Percentiles rank a stretch among this genome's conserved stretches.
Evolutionary conservation across 495 filamentous ascomycete genomes (phyloP).

Genomic region (Podospora pseudopauciseta): DNA sequence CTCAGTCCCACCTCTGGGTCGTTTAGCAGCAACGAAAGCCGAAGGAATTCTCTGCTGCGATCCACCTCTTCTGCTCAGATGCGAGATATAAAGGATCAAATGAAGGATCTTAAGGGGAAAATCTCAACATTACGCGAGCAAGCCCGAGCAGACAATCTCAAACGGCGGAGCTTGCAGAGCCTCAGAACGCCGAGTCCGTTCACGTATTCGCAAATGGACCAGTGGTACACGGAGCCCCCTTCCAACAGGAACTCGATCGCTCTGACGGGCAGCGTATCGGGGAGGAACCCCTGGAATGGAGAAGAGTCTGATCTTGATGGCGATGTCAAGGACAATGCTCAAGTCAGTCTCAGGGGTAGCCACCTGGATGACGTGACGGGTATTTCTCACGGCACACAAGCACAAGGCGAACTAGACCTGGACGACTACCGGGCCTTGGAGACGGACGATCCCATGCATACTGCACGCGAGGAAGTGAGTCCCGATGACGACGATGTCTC

Average conservation of each 20-base stretch:
- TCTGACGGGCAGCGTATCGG: constrained; percentile 14
- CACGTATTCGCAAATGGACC: constrained; percentile 63
- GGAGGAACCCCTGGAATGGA: constrained; percentile 34
- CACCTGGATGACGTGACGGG: constrained; percentile 23
- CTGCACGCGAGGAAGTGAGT: background rate
- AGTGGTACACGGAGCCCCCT: constrained; percentile 61
- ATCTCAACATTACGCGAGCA: constrained; percentile 82
- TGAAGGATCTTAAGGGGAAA: constrained; percentile 88
- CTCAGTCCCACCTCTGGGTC: constrained; percentile 41
- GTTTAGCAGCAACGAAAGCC: constrained; percentile 26
- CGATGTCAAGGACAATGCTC: constrained; percentile 9
- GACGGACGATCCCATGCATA: background rate
- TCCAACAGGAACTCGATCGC: constrained; percentile 27
- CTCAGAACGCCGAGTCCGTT: constrained; percentile 82
- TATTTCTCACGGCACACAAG: constrained; percentile 15
- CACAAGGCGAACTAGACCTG: constrained; percentile 7
- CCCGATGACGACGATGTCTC: constrained; percentile 29
- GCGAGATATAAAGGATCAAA: constrained; percentile 81
- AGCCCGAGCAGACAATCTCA: constrained; percentile 75
- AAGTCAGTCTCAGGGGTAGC: background rate
- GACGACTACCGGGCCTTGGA: background rate
- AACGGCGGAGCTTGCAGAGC: constrained; percentile 78
- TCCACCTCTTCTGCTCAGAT: constrained; percentile 66
- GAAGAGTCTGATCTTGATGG: constrained; percentile 35
- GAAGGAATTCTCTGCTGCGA: constrained; percentile 41